Percentiles rank a stretch among this genome's conserved stretches.
Conservation (phyloP, 352 stramenopile species). For the Pythium oligandrum region DNA sequence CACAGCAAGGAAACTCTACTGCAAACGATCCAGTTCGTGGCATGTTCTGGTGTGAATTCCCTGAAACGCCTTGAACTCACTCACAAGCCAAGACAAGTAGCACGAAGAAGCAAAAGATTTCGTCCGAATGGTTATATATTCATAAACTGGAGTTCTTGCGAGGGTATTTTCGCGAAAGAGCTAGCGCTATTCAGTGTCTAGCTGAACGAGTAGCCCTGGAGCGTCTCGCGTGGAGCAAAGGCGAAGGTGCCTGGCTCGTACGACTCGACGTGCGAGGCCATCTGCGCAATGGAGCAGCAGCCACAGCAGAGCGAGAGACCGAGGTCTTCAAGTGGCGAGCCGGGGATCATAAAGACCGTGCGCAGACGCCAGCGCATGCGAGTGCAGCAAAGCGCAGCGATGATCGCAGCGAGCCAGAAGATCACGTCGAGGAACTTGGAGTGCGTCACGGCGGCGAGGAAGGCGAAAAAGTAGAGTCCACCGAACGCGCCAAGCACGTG, state of each 20-base stretch:
- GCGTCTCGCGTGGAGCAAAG: constrained; percentile 57
- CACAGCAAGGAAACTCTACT: too few relatives aligned
- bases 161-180: too few relatives aligned
- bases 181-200: constrained; percentile 12
- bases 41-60: too few relatives aligned
- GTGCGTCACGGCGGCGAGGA: constrained; percentile 25
- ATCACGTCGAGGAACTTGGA: constrained; percentile 49
- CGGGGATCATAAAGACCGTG: constrained; percentile 55
- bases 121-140: too few relatives aligned
- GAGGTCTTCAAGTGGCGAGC: constrained; percentile 46
- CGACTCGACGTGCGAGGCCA: constrained; percentile 75
- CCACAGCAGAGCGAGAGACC: constrained; percentile 49
- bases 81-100: too few relatives aligned
- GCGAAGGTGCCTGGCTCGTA: constrained; percentile 62
- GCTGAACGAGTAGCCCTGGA: constrained; percentile 55
- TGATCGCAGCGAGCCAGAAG: constrained; percentile 31
- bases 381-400: constrained; percentile 32
- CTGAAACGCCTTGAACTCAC: too few relatives aligned
- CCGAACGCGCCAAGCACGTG: constrained; percentile 46
- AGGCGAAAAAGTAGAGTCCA: constrained; percentile 43
- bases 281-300: constrained; percentile 74
- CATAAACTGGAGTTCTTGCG: too few relatives aligned
- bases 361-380: constrained; percentile 60
- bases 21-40: too few relatives aligned
- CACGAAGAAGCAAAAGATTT: too few relatives aligned